Evolutionary conservation across 805 yeast species (phyloP).

Genomic region (Blastobotrys peoriensis): DNA sequence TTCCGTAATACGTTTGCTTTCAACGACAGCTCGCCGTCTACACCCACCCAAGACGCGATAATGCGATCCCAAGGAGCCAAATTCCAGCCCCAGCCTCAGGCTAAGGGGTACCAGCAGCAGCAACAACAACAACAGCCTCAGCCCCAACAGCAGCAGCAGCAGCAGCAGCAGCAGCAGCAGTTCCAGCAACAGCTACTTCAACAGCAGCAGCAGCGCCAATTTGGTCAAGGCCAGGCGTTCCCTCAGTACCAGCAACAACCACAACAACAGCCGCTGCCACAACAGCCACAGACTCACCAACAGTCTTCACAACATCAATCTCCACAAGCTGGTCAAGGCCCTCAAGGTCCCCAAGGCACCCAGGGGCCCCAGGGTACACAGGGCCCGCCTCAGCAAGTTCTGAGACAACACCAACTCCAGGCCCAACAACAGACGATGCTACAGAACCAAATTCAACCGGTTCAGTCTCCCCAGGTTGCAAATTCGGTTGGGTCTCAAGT

Average conservation of each 20-base stretch:
- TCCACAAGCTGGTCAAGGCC: too few relatives aligned
- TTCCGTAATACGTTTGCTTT: neutral
- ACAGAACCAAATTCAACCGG: conserved; percentile 8
- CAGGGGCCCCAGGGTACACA: too few relatives aligned
- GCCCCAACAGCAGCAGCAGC: conserved; percentile 17
- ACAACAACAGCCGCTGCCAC: conserved; percentile 2
- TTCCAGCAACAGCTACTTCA: conserved; percentile 22
- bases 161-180: conserved; percentile 31
- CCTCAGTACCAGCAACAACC: conserved; percentile 4
- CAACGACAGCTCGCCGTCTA: neutral
- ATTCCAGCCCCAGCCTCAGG: conserved; percentile 2
- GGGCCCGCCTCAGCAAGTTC: neutral
- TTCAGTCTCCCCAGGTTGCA: conserved; percentile 4
- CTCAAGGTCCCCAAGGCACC: too few relatives aligned
- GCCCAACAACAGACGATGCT: conserved; percentile 21
- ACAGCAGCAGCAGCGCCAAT: conserved; percentile 29
- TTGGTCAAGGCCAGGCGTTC: conserved; percentile 5
- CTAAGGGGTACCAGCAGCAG: conserved; percentile 13
- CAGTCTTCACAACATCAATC: too few relatives aligned
- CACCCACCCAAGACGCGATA: neutral
- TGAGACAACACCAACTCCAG: conserved; percentile 17
- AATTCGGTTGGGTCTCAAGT: conserved; percentile 1
- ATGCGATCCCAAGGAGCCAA: neutral
- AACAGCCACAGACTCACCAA: too few relatives aligned
- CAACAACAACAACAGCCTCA: conserved; percentile 5